phyloP scores from a whole-genome alignment of 2,329 filamentous ascomycete species.

The Tolypocladium sp. region DNA sequence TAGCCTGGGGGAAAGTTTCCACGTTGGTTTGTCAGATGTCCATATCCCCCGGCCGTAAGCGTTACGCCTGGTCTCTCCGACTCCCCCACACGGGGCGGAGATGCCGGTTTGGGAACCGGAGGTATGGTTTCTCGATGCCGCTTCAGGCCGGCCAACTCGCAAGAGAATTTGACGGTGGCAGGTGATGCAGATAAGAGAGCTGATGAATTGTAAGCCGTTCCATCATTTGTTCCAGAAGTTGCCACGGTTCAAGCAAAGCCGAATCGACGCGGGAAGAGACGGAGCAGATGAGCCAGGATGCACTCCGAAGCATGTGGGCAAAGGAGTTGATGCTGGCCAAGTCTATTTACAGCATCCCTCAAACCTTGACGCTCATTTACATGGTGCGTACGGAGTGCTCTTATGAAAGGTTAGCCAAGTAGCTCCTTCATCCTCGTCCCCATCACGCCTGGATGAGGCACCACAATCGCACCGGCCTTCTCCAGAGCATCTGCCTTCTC shows the following conservation, averaged over 20 bases:
- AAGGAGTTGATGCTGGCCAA: background rate
- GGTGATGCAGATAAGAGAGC: background rate
- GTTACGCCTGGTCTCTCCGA: background rate
- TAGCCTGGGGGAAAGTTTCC: background rate
- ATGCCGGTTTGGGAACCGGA: background rate
- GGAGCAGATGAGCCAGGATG: background rate
- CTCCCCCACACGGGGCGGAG: background rate
- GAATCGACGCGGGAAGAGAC: background rate
- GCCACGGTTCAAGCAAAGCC: background rate
- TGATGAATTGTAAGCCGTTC: background rate
- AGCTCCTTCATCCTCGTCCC: conserved; percentile 23
- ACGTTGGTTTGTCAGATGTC: background rate
- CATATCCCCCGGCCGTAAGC: background rate
- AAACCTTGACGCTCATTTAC: background rate
- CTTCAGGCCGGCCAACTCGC: too few species aligned
- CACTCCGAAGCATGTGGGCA: background rate
- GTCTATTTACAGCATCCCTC: background rate
- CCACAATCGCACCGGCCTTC: conserved; percentile 25
- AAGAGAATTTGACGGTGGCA: background rate
- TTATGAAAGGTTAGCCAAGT: conserved; percentile 5
- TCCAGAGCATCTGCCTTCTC: conserved; percentile 23
- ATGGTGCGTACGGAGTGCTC: background rate
- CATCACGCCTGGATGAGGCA: conserved; percentile 29
- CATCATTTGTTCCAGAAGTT: background rate
- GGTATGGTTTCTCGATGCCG: background rate